Base-by-base conservation (phyloP, 495 filamentous ascomycete species). In the Amphirosellinia nigrospora region DNA sequence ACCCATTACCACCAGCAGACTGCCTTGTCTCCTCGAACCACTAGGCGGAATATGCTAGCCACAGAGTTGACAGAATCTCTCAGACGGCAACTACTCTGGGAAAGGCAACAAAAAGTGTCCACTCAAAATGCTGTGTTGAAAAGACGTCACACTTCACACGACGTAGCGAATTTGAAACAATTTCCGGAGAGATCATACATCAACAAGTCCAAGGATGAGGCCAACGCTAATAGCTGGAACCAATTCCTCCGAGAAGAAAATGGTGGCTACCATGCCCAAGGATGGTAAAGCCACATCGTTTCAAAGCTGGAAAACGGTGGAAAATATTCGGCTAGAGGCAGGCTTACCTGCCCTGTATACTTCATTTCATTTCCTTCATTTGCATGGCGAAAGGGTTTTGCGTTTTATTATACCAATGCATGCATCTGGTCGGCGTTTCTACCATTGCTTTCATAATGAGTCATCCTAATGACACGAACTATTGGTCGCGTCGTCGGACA, bases 11-110 rank as follows among this genome's bases (percentile, higher is more conserved):
- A 90, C 23, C 89, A 91, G 69, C 88, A 88, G 66, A 86, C 85
- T 26, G 88, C 90, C 5, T 81, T 93, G 45, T 98, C 96, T 8
- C 96, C 96, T 0, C 88, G 93, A 68, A 97, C 96, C 0, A 99
- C 96, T 0, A 89, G 96, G 55, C 88, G 95, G 53, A 97, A 99
- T 80, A 99, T 99, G 96, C 88, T 99, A 66, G 90, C 93, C 41
- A 94, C 93, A 30, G 96, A 99, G 81, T 84, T 99, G 71, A 84
- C 84, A 46, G 84, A 86, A 71, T 84, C 82, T 1, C 82, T 86
- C 7, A 82, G 84, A 30, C 75, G 84, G 32, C 79, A 84, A 43
- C 82, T 86, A 41, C 79, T 86, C 21, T 83, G 81, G 77, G 84
- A 85, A 68, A 79, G 84, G 46, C 80, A 80, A 36, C 82, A 85